Percentiles rank a stretch among this genome's conserved stretches.
Conservation (phyloP, 345 rosid genomes). For the Aethionema arabicum region DNA sequence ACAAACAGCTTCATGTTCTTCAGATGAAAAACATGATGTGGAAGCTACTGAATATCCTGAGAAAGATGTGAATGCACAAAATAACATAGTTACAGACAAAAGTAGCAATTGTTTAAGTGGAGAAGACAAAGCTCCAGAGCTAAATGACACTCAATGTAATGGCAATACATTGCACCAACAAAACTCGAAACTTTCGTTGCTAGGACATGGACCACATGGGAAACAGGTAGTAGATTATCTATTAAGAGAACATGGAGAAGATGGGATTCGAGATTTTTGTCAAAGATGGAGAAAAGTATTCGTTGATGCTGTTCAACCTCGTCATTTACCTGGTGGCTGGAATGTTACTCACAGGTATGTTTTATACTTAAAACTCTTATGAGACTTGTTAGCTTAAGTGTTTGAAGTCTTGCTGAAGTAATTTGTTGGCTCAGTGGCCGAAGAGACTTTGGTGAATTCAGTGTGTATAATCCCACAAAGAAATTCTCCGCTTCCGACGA, state of each 20-base stretch:
- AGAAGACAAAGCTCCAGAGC: slow-evolving; percentile 38
- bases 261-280: slow-evolving; percentile 73
- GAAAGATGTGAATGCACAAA: slow-evolving; percentile 32
- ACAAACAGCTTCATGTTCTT: slow-evolving; percentile 22
- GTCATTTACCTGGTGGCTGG: slow-evolving; percentile 90
- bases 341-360: slow-evolving; percentile 61
- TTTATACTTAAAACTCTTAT: slow-evolving; percentile 4
- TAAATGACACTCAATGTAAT: slow-evolving; percentile 31
- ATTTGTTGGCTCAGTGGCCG: slow-evolving; percentile 57
- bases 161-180: slow-evolving; percentile 41
- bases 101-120: slow-evolving; percentile 28
- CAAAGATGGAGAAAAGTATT: slow-evolving; percentile 94
- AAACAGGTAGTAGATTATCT: slow-evolving; percentile 77
- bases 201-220: slow-evolving; percentile 99
- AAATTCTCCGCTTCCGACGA: too few relatives aligned
- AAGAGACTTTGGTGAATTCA: slow-evolving; percentile 89
- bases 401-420: slow-evolving; percentile 4
- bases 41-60: slow-evolving; percentile 16
- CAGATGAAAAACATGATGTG: slow-evolving; percentile 24
- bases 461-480: slow-evolving; percentile 75
- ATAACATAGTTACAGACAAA: slow-evolving; percentile 32
- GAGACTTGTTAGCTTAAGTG: background rate
- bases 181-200: slow-evolving; percentile 64
- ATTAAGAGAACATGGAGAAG: slow-evolving; percentile 63
- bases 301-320: slow-evolving; percentile 76